Evolutionary conservation across 352 stramenopile species (phyloP), one percentile per base, ranked within the genome.

Genomic region (Pythium dissotocum): DNA sequence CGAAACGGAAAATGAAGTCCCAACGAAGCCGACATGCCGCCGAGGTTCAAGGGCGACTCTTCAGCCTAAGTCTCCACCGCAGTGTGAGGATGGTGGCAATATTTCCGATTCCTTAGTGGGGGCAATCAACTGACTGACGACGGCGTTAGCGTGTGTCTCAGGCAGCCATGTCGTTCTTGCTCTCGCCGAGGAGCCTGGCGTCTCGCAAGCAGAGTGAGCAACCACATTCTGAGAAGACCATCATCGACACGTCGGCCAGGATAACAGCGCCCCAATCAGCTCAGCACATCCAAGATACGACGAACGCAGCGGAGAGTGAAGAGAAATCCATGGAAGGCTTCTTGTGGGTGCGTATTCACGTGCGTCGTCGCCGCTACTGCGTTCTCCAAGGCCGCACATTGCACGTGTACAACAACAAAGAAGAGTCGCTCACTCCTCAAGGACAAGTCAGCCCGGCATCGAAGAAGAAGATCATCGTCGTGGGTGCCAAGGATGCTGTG

Each of bases 321-420:
- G 35, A 53, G 38, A 58, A 26, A 36, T 69, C 56, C 14, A 87
- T 89, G 52, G 83, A 94, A 63, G 85, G 83, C 0, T 89, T 81
- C 59, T 69, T 94, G 10, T 77, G 85, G 35, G 66, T 92, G 62
- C 77, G 81, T 5, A 77, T 85, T 10, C 80, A 85, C 65, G 71
- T 82, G 35, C 79, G 82, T n/a, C 77, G 75, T 38, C 79, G 78
- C 9, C 82, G 85, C 2, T 94, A 92, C 32, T 94, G 85, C 33
- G 79, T 92, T n/a, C 61, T 94, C 7, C 67, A 77, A 48, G 83
- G 77, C 0, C 76, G 74, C 18, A 85, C 69, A 1, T 67, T 94
- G 46, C 71, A 85, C 42, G 80, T 90, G 8, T 90, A 90, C 67
- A 82, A 81, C 26, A 82, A 26, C 51, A 91, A 92, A 53, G 82